These are phyloP conservation scores for Pleurotus tuber-regium DNA, from an alignment of 768 basidiomycete genomes.

Conservation along the genomic window DNA sequence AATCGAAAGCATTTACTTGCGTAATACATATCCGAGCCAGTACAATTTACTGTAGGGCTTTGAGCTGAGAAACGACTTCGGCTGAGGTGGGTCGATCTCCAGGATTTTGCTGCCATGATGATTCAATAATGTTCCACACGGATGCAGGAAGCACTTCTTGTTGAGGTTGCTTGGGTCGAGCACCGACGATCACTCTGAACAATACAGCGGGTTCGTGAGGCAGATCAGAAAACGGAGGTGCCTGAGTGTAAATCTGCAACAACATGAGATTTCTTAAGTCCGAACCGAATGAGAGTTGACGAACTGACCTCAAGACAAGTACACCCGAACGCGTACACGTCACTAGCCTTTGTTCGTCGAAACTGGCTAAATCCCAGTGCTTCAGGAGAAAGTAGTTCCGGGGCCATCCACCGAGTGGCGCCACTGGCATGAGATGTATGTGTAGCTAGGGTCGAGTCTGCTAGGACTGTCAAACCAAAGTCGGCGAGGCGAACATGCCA, in stretches of 20 bases:
- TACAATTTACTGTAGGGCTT: too few species aligned
- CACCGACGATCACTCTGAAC: not conserved
- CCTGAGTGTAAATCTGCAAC: not conserved
- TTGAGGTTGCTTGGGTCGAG: not conserved
- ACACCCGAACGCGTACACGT: slow-evolving; percentile 9
- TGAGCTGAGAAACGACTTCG: too few species aligned
- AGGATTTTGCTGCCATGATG: not conserved
- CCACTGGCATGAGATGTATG: not conserved
- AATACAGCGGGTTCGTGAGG: not conserved
- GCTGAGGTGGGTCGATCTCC: slow-evolving; percentile 12
- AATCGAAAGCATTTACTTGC: too few species aligned
- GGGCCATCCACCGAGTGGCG: slow-evolving; percentile 1
- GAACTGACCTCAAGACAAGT: slow-evolving; percentile 5
- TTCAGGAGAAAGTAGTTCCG: slow-evolving; percentile 4
- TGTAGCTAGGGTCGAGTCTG: not conserved
- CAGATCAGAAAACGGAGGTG: slow-evolving; percentile 5
- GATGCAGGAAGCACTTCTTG: not conserved
- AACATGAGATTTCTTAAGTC: not conserved
- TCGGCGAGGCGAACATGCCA: slow-evolving; percentile 8
- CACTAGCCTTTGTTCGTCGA: not conserved
- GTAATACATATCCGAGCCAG: too few species aligned
- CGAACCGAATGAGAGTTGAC: not conserved
- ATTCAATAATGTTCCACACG: not conserved
- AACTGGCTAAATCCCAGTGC: not conserved
- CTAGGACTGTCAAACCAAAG: slow-evolving; percentile 2